phyloP scores from a whole-genome alignment of 2,329 filamentous ascomycete genomes.

The Curvularia hawaiiensis region DNA sequence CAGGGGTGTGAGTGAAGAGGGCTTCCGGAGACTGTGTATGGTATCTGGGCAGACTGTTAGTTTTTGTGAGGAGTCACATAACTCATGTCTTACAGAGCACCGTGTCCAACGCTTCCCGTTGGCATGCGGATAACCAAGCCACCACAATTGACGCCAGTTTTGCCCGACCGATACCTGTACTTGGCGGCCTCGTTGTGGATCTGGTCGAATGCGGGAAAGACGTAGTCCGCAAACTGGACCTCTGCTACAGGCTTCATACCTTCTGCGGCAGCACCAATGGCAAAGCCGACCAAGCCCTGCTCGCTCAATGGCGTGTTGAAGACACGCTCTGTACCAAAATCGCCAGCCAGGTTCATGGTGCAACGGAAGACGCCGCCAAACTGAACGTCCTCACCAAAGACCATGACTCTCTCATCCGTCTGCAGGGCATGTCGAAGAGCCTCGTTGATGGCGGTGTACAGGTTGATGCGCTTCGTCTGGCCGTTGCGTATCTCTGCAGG shows the following conservation, averaged over 20 bases:
- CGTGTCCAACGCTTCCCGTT: slow-evolving; percentile 86
- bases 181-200: slow-evolving; percentile 93
- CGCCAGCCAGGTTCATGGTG: slow-evolving; percentile 86
- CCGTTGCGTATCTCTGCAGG: slow-evolving; percentile 67
- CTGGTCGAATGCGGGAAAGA: slow-evolving; percentile 92
- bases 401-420: slow-evolving; percentile 81
- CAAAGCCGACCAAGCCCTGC: slow-evolving; percentile 93
- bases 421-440: slow-evolving; percentile 82
- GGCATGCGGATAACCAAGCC: slow-evolving; percentile 91
- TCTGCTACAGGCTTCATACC: slow-evolving; percentile 93
- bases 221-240: slow-evolving; percentile 95
- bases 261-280: slow-evolving; percentile 85
- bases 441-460: slow-evolving; percentile 93
- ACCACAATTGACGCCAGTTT: slow-evolving; percentile 62
- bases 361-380: slow-evolving; percentile 97
- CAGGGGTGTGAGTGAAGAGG: slow-evolving; percentile 86
- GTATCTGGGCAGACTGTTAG: slow-evolving; percentile 56
- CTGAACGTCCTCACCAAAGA: slow-evolving; percentile 96
- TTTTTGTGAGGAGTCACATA: background rate
- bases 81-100: slow-evolving; percentile 63
- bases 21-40: slow-evolving; percentile 90
- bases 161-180: slow-evolving; percentile 75
- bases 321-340: slow-evolving; percentile 84
- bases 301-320: slow-evolving; percentile 97
- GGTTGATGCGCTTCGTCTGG: slow-evolving; percentile 83